Base-by-base conservation (phyloP, 1,284 basidiomycete genomes). In the Microbotryum saponariae region DNA sequence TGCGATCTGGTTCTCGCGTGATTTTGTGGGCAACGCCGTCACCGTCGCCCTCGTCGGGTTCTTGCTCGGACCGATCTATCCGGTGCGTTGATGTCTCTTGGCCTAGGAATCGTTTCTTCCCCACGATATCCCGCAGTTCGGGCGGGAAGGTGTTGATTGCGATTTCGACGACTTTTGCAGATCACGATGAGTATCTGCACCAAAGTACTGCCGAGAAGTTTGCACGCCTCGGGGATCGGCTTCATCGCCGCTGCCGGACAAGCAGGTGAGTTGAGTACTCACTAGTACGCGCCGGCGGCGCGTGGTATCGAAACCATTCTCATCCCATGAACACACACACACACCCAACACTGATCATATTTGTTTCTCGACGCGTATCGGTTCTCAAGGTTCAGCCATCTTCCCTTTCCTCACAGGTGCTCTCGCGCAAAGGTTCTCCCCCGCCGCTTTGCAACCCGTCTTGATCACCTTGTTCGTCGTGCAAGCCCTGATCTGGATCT, bases 331-430 rank as follows among this genome's bases (percentile, higher is more conserved):
- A 25, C 25, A 25, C 25, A 25, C 25, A 25, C 25, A n/a, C n/a
- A 6, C 3, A 18, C 25, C 50, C 18, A 5, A 23, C 45, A 20
- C 16, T 8, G 23, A 18, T 7, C 16, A 46, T 48, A n/a, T n/a
- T n/a, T n/a, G n/a, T n/a, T 25, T 25, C 25, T 25, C 25, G 25
- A 42, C 4, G 6, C 27, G 16, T 18, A 18, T 42, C 6, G 27
- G 1, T 23, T 6, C n/a, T 10, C 60, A 58, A 58, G 56, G 60
- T 7, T 53, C 60, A 1, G 67, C 67, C 3, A 20, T 62, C 18
- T 65, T 63, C 23, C 67, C 67, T 5, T 69, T 69, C 58, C 42
- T 59, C 16, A 67, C 63, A 1, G 67, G 67, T 3, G 65, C 65
- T 0, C 55, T 69, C 0, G 63, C 67, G 0, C 59, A 63, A 44